Conservation (phyloP, 2,329 filamentous ascomycete genomes). For the Apiospora phragmitis region DNA sequence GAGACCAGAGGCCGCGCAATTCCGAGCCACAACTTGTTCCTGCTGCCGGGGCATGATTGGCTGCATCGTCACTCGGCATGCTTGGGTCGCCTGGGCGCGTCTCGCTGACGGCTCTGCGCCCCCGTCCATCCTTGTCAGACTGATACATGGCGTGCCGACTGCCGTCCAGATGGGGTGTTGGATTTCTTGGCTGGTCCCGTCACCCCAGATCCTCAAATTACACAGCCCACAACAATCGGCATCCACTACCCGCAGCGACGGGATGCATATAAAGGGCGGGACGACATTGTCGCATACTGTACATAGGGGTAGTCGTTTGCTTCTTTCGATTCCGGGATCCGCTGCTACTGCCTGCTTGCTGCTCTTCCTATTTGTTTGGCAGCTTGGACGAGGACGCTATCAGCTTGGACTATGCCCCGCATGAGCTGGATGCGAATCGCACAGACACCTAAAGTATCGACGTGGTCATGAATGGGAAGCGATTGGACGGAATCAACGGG, state of each 20-base stretch:
- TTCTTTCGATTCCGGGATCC: background rate
- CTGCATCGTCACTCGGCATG: slow-evolving; percentile 6
- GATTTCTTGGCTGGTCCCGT: background rate
- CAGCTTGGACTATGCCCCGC: background rate
- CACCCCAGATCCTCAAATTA: background rate
- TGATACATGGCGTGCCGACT: background rate
- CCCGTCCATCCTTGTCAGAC: background rate
- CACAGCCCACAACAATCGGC: background rate
- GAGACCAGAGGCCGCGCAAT: slow-evolving; percentile 1
- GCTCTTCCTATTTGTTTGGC: background rate
- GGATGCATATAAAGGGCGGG: background rate
- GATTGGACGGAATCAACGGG: background rate
- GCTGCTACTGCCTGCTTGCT: background rate
- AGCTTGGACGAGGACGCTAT: background rate
- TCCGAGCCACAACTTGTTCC: background rate
- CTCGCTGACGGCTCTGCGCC: background rate
- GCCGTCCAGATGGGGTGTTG: background rate
- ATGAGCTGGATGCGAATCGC: background rate
- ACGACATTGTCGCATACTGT: background rate
- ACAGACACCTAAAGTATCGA: background rate
- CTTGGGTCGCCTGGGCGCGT: slow-evolving; percentile 1
- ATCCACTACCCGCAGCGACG: slow-evolving; percentile 1
- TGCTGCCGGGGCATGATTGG: background rate
- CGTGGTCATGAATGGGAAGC: background rate
- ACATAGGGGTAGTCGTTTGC: background rate